Evolutionary conservation across 768 basidiomycete species (phyloP).

Genomic region (Psilocybe subaeruginosa): DNA sequence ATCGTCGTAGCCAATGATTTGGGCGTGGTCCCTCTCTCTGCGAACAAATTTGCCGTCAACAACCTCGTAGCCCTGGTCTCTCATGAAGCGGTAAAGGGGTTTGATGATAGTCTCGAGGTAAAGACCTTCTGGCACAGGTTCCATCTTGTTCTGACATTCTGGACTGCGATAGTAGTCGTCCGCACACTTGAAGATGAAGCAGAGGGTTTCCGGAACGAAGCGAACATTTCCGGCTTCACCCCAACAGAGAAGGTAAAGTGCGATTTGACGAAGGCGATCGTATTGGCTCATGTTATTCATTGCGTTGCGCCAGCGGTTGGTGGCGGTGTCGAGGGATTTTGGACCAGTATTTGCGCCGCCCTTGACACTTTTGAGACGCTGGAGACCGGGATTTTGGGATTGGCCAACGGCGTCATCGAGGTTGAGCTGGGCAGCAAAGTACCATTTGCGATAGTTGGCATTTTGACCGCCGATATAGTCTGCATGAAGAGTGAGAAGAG

Average conservation of each 20-base stretch:
- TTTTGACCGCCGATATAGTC: slow-evolving; percentile 99
- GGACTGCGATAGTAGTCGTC: slow-evolving; percentile 99
- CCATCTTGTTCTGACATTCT: slow-evolving; percentile 93
- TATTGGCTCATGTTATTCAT: slow-evolving; percentile 99
- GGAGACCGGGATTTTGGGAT: slow-evolving; percentile 90
- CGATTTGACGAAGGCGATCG: slow-evolving; percentile 94
- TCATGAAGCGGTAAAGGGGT: slow-evolving; percentile 93
- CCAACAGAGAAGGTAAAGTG: slow-evolving; percentile 96
- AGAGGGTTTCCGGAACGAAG: slow-evolving; percentile 94
- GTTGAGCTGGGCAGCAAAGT: slow-evolving; percentile 98
- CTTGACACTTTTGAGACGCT: slow-evolving; percentile 85
- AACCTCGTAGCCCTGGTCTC: slow-evolving; percentile 97
- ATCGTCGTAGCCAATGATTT: slow-evolving; percentile 99
- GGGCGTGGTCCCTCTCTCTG: slow-evolving; percentile 91
- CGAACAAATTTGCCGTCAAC: slow-evolving; percentile 94
- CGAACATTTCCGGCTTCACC: slow-evolving; percentile 98
- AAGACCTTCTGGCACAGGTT: slow-evolving; percentile 92
- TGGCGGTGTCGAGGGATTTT: slow-evolving; percentile 92
- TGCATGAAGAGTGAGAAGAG: slow-evolving; percentile 93
- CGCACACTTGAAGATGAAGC: slow-evolving; percentile 99
- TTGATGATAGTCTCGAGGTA: slow-evolving; percentile 92
- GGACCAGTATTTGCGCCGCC: slow-evolving; percentile 47
- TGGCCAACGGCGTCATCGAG: slow-evolving; percentile 98
- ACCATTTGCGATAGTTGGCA: slow-evolving; percentile 99
- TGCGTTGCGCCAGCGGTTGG: slow-evolving; percentile 94